Evolutionary conservation across 2,329 filamentous ascomycete species (phyloP).

Genomic region (Periconia sp.): DNA sequence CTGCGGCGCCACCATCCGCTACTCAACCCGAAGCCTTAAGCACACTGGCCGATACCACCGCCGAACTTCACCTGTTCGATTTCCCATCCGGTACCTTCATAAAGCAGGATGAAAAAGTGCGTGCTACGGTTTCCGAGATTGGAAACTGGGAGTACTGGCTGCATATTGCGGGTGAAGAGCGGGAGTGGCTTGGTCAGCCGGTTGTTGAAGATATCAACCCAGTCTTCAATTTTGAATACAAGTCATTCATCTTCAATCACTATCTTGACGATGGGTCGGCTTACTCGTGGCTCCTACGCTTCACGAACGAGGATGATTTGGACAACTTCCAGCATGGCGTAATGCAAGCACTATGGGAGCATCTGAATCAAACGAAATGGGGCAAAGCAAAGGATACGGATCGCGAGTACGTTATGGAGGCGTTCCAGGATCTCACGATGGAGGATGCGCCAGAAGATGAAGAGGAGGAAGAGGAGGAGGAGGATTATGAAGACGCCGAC

Average conservation of each 20-base stretch:
- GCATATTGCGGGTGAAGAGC: slow-evolving; percentile 74
- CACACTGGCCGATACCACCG: slow-evolving; percentile 72
- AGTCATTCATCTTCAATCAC: slow-evolving; percentile 99
- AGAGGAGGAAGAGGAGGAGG: slow-evolving; percentile 60
- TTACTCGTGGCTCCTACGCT: slow-evolving; percentile 93
- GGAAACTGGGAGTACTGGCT: slow-evolving; percentile 96
- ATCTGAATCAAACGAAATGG: slow-evolving; percentile 93
- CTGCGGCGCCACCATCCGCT: slow-evolving; percentile 62
- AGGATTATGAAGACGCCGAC: slow-evolving; percentile 63
- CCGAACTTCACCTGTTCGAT: slow-evolving; percentile 92
- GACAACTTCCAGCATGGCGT: slow-evolving; percentile 91
- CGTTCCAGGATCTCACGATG: slow-evolving; percentile 93
- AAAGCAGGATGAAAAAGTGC: slow-evolving; percentile 72
- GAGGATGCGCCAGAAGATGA: slow-evolving; percentile 68
- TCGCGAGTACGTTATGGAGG: slow-evolving; percentile 89
- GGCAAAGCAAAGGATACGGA: slow-evolving; percentile 88
- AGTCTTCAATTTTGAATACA: slow-evolving; percentile 97
- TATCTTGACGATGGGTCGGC: slow-evolving; percentile 86
- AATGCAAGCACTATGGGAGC: slow-evolving; percentile 96
- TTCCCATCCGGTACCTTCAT: slow-evolving; percentile 85
- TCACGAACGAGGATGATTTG: slow-evolving; percentile 78
- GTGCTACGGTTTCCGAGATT: slow-evolving; percentile 79
- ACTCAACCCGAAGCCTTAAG: slow-evolving; percentile 69
- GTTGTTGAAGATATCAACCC: slow-evolving; percentile 92
- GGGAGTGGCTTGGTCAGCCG: slow-evolving; percentile 83